Base-by-base conservation (phyloP, 345 rosid species). In the Raphanus raphanistrum region DNA sequence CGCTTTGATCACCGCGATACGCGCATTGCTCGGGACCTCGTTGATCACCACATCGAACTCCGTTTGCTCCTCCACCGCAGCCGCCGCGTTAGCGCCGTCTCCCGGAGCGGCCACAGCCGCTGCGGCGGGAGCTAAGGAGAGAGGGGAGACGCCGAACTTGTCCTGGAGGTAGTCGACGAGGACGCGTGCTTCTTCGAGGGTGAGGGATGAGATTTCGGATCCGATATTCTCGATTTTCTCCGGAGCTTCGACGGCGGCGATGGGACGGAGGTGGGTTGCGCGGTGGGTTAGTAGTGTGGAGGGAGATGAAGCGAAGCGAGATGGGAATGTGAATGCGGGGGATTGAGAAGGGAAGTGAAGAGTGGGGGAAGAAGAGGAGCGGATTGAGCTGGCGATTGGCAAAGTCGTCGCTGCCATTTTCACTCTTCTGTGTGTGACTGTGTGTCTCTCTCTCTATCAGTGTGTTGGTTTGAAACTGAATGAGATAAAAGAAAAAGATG, bases 121-220 rank as follows among this genome's bases (percentile, higher is more conserved):
- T 0, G 79, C 86, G 1, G 87, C 84, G 0, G 92, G 88, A 48
- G 93, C 92, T 31, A 86, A 76, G 2, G 89, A 86, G 7, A 91
- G 87, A 1, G 92, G 90, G 7, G 96, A 89, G 64, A 92, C 91
- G 1, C 96, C 96, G 60, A 92, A 90, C 81, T 86, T 88, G 28
- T 92, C 96, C 82, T 92, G 90, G 67, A 92, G 96, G 77, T 86
- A 86, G 76, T 90, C 96, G 29, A 92, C 92, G 32, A 92, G 87
- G 17, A 72, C 35, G 36, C 89, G 87, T 11, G 92, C 92, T 80
- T 92, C 95, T 61, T 82, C 90, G 52, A 90, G 90, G 17, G 95
- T 90, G 5, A 92, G 84, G 29, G 82, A 68, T 8, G 94, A 77
- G 84, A 90, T 88, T 35, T 88, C 82, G 5, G 84, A 5, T 11